Percentiles rank a stretch among this genome's conserved stretches.
Conservation (phyloP, 495 filamentous ascomycete species). For the Apodospora peruviana region DNA sequence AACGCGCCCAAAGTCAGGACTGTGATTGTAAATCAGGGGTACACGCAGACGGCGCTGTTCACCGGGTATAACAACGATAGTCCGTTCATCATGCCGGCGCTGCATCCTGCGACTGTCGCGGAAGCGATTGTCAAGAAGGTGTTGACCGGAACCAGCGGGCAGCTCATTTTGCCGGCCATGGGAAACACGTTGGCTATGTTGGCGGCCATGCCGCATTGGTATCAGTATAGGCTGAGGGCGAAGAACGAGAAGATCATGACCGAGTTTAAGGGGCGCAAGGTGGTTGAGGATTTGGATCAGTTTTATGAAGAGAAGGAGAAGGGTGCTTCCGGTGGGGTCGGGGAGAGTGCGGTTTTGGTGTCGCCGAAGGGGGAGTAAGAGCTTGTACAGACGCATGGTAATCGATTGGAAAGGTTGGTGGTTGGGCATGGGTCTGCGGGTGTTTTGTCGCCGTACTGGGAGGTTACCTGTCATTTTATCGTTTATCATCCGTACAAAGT, state of each 20-base stretch:
- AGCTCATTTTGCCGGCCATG: constrained; percentile 50
- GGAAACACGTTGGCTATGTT: constrained; percentile 27
- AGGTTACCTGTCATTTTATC: too few relatives aligned
- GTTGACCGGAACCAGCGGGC: constrained; percentile 48
- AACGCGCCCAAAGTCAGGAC: constrained; percentile 61
- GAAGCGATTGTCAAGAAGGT: constrained; percentile 58
- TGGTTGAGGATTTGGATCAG: constrained; percentile 40
- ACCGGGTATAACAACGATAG: constrained; percentile 49
- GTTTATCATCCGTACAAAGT: too few relatives aligned
- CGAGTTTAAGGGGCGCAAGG: constrained; percentile 41
- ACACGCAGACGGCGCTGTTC: constrained; percentile 57
- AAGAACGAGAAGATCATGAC: constrained; percentile 37
- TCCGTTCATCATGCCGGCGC: constrained; percentile 47
- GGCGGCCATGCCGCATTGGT: constrained; percentile 41
- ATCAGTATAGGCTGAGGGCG: constrained; percentile 29
- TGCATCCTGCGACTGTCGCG: constrained; percentile 59
- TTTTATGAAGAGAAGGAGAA: constrained; percentile 34
- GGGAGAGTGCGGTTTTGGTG: constrained; percentile 31
- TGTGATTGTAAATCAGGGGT: constrained; percentile 60
- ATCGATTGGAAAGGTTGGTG: too few relatives aligned
- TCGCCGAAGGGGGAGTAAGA: too few relatives aligned
- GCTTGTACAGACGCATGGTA: too few relatives aligned
- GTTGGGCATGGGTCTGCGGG: too few relatives aligned
- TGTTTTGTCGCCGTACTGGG: too few relatives aligned
- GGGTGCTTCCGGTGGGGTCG: constrained; percentile 6